Conservation (phyloP, 129 eudicot genomes). For the Arctium lappa region DNA sequence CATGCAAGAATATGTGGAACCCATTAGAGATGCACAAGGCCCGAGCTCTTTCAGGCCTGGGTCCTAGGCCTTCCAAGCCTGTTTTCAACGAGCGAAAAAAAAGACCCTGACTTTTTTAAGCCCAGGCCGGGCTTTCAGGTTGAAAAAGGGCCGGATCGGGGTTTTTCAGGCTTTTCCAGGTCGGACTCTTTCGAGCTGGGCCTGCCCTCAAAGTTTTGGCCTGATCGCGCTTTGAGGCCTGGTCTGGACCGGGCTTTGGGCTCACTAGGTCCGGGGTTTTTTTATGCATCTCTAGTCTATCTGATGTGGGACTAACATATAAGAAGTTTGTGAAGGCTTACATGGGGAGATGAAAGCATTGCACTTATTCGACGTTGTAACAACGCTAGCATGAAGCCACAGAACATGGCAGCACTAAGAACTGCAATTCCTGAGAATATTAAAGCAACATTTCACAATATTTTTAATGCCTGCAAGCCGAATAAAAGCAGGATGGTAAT, state of each 20-base stretch:
- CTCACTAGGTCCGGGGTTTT: background rate
- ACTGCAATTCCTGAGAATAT: constrained; percentile 52
- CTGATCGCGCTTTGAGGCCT: background rate
- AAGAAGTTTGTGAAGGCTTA: constrained; percentile 23
- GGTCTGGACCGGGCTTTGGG: background rate
- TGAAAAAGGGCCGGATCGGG: background rate
- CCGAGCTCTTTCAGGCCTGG: background rate
- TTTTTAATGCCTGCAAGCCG: background rate
- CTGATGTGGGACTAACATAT: background rate
- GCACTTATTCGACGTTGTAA: constrained; percentile 50
- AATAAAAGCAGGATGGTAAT: background rate
- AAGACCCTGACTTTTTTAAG: background rate
- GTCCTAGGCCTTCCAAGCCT: background rate
- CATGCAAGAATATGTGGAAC: too few relatives aligned
- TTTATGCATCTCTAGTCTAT: background rate
- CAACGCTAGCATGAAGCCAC: constrained; percentile 71
- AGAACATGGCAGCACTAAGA: constrained; percentile 58
- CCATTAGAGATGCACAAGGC: background rate
- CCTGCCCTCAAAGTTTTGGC: background rate
- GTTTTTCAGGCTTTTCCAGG: too few relatives aligned
- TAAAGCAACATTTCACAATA: background rate
- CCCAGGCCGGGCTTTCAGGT: background rate
- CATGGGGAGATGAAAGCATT: constrained; percentile 45
- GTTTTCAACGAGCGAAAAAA: background rate
- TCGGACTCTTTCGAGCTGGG: too few relatives aligned